These are phyloP conservation scores for Amanita rubescens DNA, from an alignment of 768 basidiomycete species.

Conservation along the genomic window DNA sequence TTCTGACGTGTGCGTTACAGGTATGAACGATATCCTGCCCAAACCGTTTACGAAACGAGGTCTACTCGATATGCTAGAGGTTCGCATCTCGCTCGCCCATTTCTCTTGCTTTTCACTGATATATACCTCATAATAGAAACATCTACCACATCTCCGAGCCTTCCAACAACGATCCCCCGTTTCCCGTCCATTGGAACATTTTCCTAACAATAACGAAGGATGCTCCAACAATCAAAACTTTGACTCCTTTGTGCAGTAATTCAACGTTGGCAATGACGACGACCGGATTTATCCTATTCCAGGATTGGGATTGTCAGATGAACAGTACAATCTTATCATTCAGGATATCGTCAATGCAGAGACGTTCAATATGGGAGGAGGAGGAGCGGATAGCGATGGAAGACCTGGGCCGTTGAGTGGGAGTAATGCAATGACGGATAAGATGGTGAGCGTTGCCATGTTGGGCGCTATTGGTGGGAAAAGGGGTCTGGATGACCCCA, in stretches of 20 bases:
- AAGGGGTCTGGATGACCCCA: constrained; percentile 12
- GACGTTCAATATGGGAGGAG: constrained; percentile 35
- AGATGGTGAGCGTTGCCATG: not conserved
- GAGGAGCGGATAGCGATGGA: constrained; percentile 1
- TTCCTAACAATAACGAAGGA: constrained; percentile 41
- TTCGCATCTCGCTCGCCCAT: constrained; percentile 17
- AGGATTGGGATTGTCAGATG: constrained; percentile 82
- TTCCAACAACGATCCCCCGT: constrained; percentile 70
- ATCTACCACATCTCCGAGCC: constrained; percentile 79
- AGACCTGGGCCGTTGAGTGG: not conserved
- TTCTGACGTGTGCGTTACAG: constrained; percentile 20
- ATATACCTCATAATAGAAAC: constrained; percentile 47
- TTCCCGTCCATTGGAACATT: constrained; percentile 58
- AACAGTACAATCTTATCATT: constrained; percentile 72
- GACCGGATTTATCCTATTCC: constrained; percentile 74
- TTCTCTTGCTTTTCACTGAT: not conserved
- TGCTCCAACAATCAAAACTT: constrained; percentile 18
- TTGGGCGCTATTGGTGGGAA: constrained; percentile 3
- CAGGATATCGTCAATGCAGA: constrained; percentile 66
- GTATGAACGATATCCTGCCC: constrained; percentile 95
- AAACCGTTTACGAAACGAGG: constrained; percentile 98
- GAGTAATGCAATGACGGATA: constrained; percentile 6
- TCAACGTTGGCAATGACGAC: constrained; percentile 44
- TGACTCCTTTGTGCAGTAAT: not conserved
- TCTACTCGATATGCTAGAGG: constrained; percentile 88